Base-by-base conservation (phyloP, 106 monocot species). In the Dioscorea dumetorum region DNA sequence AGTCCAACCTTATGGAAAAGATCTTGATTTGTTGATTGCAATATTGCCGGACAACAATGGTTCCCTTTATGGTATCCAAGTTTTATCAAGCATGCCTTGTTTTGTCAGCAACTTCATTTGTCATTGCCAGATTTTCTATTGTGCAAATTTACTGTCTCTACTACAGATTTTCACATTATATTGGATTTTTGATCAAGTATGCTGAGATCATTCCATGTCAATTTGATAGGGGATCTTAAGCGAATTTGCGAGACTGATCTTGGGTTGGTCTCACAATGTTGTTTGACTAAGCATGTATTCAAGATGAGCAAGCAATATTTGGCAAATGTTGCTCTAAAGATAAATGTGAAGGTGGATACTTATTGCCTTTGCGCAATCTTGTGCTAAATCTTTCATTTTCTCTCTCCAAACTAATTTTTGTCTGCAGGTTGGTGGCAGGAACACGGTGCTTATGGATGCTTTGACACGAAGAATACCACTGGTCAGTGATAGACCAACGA, bases 11-110 rank as follows among this genome's bases (percentile, higher is more conserved):
- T 69, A 70, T 34, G 74, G 74, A 31, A 89, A 77, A 67, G 88
- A 89, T 60, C 84, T 97, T 69, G 88, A 97, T 52, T 73, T 97
- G 58, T 66, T 97, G 24, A 81, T 97, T 64, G 91, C 87, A 21
- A 86, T 95, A 67, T 77, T 95, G 72, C 95, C 95, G n/a, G 95
- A 95, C 52, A 91, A 84, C 24, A 95, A 95, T 84, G 95, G 95
- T 48, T 81, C 95, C 70, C 78, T 97, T 57, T 97, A 97, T 77
- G 95, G 95, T 97, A 82, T n/a, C 12, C 4, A 50, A 28, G 28
- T 62, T 12, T 41, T 69, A 10, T 12, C 15, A 28, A 18, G 49
- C 41, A 16, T 5, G 10, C 12, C 41, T 41, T 41, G 10, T 41
- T 41, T 41, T 10, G 6, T 41, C 0, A 6, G 10, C 10, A 41